Evolutionary conservation across 2,329 filamentous ascomycete genomes (phyloP), one percentile per base, ranked within the genome.

Genomic region (Phaeophleospora eucalypticola): DNA sequence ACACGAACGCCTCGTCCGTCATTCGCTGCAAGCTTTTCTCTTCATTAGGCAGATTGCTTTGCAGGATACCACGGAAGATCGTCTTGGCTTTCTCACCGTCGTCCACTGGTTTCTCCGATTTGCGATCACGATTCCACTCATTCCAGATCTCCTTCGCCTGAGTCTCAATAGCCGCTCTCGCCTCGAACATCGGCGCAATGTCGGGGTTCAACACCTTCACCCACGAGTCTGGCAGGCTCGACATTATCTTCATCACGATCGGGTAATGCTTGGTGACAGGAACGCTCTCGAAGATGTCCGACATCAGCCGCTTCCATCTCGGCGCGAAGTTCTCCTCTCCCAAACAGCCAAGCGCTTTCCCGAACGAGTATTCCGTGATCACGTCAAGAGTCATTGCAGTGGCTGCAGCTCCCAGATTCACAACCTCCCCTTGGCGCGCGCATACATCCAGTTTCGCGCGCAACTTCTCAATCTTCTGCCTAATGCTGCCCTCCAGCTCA

Each of bases 41-140:
- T 6, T 20, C 24, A 4, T 43, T 36, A 1, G 46, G 46, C 2
- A 49, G 42, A 15, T 21, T 20, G 10, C 34, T 41, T 14, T 44
- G 33, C 32, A 49, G 39, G 15, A 52, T 49, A 7, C 40, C 46
- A 19, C 49, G 49, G 32, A 49, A 52, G 14, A 49, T 42, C 2
- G 49, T 48, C 35, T 43, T 34, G 15, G 45, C 14, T 14, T 45
- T 39, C 19, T 38, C 40, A 4, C 39, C 24, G 9, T 29, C 36
- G 4, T 20, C 41, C n/a, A 29, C 20, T n/a, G n/a, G n/a, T 18
- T 41, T 38, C 8, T 19, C 21, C 15, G 41, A 35, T 7, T 33
- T 35, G n/a, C 33, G 18, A n/a, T 35, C 34, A 3, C 20, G 15
- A 15, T 41, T 20, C 21, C 43, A 39, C 24, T 37, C 40, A 14